Percentiles rank a stretch among this genome's conserved stretches.
phyloP scores from a whole-genome alignment of 805 yeast species.

The Candida xyloterini region DNA sequence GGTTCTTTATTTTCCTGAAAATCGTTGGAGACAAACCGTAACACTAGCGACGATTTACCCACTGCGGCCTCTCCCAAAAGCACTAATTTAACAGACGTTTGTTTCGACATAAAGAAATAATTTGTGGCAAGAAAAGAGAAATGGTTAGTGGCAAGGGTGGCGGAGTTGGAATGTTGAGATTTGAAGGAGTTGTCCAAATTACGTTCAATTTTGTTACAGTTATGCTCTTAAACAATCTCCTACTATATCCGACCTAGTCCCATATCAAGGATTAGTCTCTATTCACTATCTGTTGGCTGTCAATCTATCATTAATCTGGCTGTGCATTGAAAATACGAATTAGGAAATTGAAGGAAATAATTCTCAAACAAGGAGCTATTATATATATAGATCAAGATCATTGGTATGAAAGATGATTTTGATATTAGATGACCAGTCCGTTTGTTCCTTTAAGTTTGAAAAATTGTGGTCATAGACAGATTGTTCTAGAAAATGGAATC shows the following conservation, averaged over 20 bases:
- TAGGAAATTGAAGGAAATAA: constrained; percentile 6
- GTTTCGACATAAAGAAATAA: constrained; percentile 9
- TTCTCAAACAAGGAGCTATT: not conserved
- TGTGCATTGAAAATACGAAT: constrained; percentile 15
- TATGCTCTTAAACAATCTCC: not conserved
- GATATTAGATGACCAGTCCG: constrained; percentile 7
- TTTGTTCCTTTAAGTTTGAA: constrained; percentile 17
- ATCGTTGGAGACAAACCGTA: constrained; percentile 90
- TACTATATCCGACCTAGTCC: not conserved
- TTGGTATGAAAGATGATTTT: not conserved
- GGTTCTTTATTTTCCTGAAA: constrained; percentile 98
- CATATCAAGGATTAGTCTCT: not conserved
- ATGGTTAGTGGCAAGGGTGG: constrained; percentile 10
- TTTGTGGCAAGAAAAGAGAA: constrained; percentile 5
- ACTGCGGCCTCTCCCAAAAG: constrained; percentile 97
- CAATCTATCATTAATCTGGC: constrained; percentile 1
- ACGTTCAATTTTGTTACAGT: no score
- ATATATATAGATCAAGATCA: not conserved
- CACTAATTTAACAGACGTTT: constrained; percentile 80
- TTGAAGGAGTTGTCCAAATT: no score
- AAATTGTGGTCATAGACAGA: constrained; percentile 40
- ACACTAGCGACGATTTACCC: constrained; percentile 89
- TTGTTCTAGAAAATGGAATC: constrained; percentile 66
- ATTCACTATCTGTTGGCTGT: not conserved
- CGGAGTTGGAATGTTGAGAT: not conserved